A percentile compares a stretch with the other conserved stretches of the same genome.
phyloP scores from a whole-genome alignment of 2,329 filamentous ascomycete genomes.

The Fusarium sp. region DNA sequence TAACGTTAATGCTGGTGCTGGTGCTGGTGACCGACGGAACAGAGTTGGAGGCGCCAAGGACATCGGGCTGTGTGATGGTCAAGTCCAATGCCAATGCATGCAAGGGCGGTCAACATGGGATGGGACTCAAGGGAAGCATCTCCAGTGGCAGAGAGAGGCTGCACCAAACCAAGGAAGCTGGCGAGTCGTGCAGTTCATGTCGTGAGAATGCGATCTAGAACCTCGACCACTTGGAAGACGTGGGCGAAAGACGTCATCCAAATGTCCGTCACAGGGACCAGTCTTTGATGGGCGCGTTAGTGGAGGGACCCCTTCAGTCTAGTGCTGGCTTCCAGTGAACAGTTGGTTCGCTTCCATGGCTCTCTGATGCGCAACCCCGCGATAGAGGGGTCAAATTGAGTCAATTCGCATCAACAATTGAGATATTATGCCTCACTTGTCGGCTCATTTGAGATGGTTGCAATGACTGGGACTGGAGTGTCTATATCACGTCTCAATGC shows the following conservation, averaged over 20 bases:
- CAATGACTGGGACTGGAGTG: slow-evolving; percentile 8
- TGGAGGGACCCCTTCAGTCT: slow-evolving; percentile 14
- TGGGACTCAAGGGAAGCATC: neutral
- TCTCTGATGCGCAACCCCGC: slow-evolving; percentile 24
- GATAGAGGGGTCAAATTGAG: slow-evolving; percentile 33
- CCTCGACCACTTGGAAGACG: neutral
- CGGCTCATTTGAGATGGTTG: neutral
- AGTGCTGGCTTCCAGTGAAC: slow-evolving; percentile 2
- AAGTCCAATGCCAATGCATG: neutral
- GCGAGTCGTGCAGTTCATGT: slow-evolving; percentile 13
- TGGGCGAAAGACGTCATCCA: slow-evolving; percentile 31
- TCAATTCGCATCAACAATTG: slow-evolving; percentile 13
- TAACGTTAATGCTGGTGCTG: neutral
- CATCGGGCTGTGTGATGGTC: slow-evolving; percentile 4
- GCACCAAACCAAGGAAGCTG: slow-evolving; percentile 20
- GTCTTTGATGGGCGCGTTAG: slow-evolving; percentile 14
- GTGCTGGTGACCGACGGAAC: neutral
- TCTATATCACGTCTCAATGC: slow-evolving; percentile 4
- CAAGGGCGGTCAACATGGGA: slow-evolving; percentile 13
- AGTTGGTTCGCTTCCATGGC: slow-evolving; percentile 21
- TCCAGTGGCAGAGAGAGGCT: neutral
- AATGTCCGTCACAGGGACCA: slow-evolving; percentile 15
- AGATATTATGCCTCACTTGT: slow-evolving; percentile 26
- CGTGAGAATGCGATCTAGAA: slow-evolving; percentile 30
- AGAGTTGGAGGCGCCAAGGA: slow-evolving; percentile 17